phyloP scores from a whole-genome alignment of 495 filamentous ascomycete genomes.

The Penicilliopsis zonata region DNA sequence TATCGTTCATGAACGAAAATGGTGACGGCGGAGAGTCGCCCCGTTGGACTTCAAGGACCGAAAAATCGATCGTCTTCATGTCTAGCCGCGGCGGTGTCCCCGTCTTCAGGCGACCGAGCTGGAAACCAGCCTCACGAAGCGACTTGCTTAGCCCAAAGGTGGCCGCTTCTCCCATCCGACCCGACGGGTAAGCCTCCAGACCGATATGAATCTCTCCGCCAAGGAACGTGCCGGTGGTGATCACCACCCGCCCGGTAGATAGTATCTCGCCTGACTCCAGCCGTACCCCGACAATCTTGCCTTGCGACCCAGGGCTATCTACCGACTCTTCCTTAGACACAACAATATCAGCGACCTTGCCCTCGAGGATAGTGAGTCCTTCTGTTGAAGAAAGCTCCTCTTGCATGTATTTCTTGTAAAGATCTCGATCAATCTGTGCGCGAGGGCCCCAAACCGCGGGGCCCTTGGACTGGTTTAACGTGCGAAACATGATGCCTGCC shows the following conservation, averaged over 20 bases:
- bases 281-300: slow-evolving; percentile 72
- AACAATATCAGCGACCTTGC: slow-evolving; percentile 87
- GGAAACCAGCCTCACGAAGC: slow-evolving; percentile 78
- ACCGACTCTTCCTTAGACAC: slow-evolving; percentile 37
- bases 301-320: slow-evolving; percentile 40
- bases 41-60: slow-evolving; percentile 51
- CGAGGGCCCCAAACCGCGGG: slow-evolving; percentile 95
- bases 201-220: slow-evolving; percentile 97
- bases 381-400: slow-evolving; percentile 69
- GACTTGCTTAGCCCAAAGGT: slow-evolving; percentile 92
- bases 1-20: slow-evolving; percentile 80
- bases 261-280: slow-evolving; percentile 85
- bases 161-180: slow-evolving; percentile 87
- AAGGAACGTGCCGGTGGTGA: slow-evolving; percentile 92
- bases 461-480: slow-evolving; percentile 81
- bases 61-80: slow-evolving; percentile 71
- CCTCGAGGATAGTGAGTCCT: slow-evolving; percentile 67
- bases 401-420: slow-evolving; percentile 88
- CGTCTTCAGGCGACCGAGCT: slow-evolving; percentile 85
- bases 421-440: slow-evolving; percentile 85
- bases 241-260: slow-evolving; percentile 68
- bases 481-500: slow-evolving; percentile 81
- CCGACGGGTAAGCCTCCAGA: slow-evolving; percentile 69
- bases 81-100: slow-evolving; percentile 87
- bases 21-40: slow-evolving; percentile 82